These are phyloP conservation scores for Yamadazyma insecticola DNA, from an alignment of 805 yeast genomes.

Conservation along the genomic window DNA sequence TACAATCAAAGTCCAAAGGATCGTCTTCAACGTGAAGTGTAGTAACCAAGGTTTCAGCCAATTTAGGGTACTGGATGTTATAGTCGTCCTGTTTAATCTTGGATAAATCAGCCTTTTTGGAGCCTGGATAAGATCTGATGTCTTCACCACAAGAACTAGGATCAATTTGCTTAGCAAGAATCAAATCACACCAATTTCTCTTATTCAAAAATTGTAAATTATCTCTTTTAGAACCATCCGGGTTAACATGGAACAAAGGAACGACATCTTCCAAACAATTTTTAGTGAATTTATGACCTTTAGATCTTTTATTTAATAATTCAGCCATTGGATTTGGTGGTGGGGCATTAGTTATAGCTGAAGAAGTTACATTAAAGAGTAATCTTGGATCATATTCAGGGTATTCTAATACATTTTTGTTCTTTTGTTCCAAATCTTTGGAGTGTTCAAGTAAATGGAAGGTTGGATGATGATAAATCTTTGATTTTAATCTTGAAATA, in stretches of 20 bases:
- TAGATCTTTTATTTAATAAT: constrained; percentile 63
- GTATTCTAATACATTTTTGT: constrained; percentile 33
- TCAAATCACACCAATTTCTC: constrained; percentile 70
- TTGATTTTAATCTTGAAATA: constrained; percentile 69
- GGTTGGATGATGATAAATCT: constrained; percentile 32
- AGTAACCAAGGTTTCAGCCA: constrained; percentile 55
- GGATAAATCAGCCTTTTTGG: constrained; percentile 12
- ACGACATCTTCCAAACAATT: constrained; percentile 76
- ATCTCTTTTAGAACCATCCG: constrained; percentile 44
- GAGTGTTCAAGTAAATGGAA: constrained; percentile 16
- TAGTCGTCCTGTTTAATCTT: no score
- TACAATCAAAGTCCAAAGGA: constrained; percentile 39
- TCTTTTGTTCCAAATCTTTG: constrained; percentile 27
- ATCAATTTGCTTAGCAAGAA: constrained; percentile 34
- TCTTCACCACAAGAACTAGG: constrained; percentile 18
- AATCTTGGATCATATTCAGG: constrained; percentile 73
- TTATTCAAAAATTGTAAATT: constrained; percentile 57
- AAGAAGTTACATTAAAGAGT: constrained; percentile 78
- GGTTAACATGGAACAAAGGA: constrained; percentile 61
- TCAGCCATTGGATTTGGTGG: constrained; percentile 86
- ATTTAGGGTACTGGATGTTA: constrained; percentile 50
- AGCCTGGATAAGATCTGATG: constrained; percentile 7
- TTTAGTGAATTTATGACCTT: constrained; percentile 60
- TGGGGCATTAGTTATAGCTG: constrained; percentile 90
- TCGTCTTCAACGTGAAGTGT: constrained; percentile 73